Evolutionary conservation across 306 rosid species (phyloP).

Genomic region (Dicorynia guianensis): DNA sequence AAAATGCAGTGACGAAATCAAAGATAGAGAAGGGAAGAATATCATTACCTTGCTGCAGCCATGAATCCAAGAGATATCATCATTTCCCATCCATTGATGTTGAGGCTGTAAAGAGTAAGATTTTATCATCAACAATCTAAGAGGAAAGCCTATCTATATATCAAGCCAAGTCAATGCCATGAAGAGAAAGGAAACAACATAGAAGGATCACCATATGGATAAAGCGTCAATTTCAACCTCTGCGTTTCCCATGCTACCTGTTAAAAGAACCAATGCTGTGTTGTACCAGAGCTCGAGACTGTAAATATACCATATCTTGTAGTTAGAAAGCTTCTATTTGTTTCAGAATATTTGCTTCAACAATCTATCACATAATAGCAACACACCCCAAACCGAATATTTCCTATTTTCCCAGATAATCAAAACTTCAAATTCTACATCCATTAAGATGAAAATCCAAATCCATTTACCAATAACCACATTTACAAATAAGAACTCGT

Average conservation of each 20-base stretch:
- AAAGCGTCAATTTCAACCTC: slow-evolving; percentile 58
- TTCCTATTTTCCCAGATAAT: neutral
- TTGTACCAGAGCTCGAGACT: slow-evolving; percentile 70
- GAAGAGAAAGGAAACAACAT: neutral
- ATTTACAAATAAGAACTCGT: neutral
- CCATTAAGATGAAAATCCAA: neutral
- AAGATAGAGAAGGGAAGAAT: neutral
- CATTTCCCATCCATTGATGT: slow-evolving; percentile 68
- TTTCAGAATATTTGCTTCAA: neutral
- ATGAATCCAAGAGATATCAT: slow-evolving; percentile 66
- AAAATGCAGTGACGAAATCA: neutral
- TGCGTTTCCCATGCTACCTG: slow-evolving; percentile 60
- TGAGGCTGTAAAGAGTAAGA: slow-evolving; percentile 47
- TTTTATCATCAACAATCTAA: neutral
- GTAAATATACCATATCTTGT: neutral
- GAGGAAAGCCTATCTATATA: neutral
- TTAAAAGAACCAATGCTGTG: slow-evolving; percentile 53
- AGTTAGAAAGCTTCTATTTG: slow-evolving; percentile 6
- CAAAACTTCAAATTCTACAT: neutral
- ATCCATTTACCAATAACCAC: neutral
- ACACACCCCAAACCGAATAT: no score
- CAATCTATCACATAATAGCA: neutral
- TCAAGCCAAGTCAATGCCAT: neutral
- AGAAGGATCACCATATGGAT: slow-evolving; percentile 60
- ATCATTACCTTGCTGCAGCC: slow-evolving; percentile 55